Evolutionary conservation across 2,329 filamentous ascomycete species (phyloP).

Genomic region (Penicillium corylophilum): DNA sequence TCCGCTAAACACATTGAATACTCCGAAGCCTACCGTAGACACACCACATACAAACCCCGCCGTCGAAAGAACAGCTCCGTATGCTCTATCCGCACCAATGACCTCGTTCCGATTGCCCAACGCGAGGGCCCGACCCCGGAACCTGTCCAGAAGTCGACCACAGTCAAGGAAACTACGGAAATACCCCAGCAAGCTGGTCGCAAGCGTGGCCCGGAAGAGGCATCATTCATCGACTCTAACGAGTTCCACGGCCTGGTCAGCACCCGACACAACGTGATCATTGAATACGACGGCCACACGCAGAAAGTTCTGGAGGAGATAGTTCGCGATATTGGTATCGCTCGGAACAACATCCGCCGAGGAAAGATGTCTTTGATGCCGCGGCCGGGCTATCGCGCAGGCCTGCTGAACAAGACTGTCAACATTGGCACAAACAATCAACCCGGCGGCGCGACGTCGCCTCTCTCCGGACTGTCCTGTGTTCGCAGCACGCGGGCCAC

Average conservation of each 20-base stretch:
- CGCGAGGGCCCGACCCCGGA: slow-evolving; percentile 13
- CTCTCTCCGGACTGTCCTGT: slow-evolving; percentile 13
- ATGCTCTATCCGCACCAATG: slow-evolving; percentile 40
- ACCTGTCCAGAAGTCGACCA: background rate
- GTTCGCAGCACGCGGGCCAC: slow-evolving; percentile 30
- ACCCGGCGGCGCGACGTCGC: slow-evolving; percentile 1
- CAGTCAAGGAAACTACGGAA: slow-evolving; percentile 5
- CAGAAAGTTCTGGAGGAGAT: slow-evolving; percentile 80
- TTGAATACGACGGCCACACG: slow-evolving; percentile 89
- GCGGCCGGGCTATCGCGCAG: slow-evolving; percentile 22
- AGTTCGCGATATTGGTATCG: slow-evolving; percentile 76
- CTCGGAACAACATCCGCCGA: slow-evolving; percentile 80
- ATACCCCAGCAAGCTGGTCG: slow-evolving; percentile 22
- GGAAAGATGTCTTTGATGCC: slow-evolving; percentile 62
- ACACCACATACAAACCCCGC: slow-evolving; percentile 30
- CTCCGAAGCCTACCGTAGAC: slow-evolving; percentile 42
- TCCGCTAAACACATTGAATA: slow-evolving; percentile 44
- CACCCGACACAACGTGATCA: slow-evolving; percentile 72
- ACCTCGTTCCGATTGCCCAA: slow-evolving; percentile 23
- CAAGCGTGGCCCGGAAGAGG: slow-evolving; percentile 37
- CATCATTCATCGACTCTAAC: slow-evolving; percentile 32
- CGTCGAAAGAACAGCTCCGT: slow-evolving; percentile 45
- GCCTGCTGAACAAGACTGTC: slow-evolving; percentile 14
- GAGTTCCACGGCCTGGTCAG: slow-evolving; percentile 57
- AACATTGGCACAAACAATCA: slow-evolving; percentile 1